Evolutionary conservation across 495 filamentous ascomycete species (phyloP).

Genomic region (Hypoxylon intermedium): DNA sequence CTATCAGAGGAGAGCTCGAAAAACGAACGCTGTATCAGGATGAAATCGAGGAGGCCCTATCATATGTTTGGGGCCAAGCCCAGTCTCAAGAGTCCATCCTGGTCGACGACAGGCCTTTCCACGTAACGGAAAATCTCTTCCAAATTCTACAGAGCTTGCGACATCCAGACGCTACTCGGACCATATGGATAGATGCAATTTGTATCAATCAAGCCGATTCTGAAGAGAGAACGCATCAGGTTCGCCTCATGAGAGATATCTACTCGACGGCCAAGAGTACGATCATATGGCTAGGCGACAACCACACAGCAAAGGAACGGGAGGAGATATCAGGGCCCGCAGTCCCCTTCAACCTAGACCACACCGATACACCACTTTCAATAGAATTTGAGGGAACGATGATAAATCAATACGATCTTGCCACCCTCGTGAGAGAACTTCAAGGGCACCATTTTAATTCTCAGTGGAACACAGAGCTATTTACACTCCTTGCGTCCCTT

Average conservation of each 20-base stretch:
- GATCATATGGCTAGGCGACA: slow-evolving; percentile 22
- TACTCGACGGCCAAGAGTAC: slow-evolving; percentile 14
- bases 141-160: slow-evolving; percentile 12
- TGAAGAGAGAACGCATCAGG: slow-evolving; percentile 26
- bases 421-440: too few relatives aligned
- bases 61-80: slow-evolving; percentile 37
- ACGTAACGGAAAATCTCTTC: slow-evolving; percentile 26
- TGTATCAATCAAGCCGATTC: slow-evolving; percentile 29
- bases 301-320: too few relatives aligned
- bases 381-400: too few relatives aligned
- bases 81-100: slow-evolving; percentile 22
- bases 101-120: slow-evolving; percentile 13
- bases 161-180: slow-evolving; percentile 1
- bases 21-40: slow-evolving; percentile 5
- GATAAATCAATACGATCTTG: too few relatives aligned
- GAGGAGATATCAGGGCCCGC: too few relatives aligned
- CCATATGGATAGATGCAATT: slow-evolving; percentile 26
- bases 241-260: slow-evolving; percentile 25
- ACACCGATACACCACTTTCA: too few relatives aligned
- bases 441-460: too few relatives aligned
- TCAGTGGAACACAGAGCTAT: too few relatives aligned
- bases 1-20: too few relatives aligned
- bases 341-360: too few relatives aligned
- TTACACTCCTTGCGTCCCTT: too few relatives aligned
- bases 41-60: slow-evolving; percentile 26